Evolutionary conservation across 768 basidiomycete species (phyloP).

Genomic region (Boletus patriciae): DNA sequence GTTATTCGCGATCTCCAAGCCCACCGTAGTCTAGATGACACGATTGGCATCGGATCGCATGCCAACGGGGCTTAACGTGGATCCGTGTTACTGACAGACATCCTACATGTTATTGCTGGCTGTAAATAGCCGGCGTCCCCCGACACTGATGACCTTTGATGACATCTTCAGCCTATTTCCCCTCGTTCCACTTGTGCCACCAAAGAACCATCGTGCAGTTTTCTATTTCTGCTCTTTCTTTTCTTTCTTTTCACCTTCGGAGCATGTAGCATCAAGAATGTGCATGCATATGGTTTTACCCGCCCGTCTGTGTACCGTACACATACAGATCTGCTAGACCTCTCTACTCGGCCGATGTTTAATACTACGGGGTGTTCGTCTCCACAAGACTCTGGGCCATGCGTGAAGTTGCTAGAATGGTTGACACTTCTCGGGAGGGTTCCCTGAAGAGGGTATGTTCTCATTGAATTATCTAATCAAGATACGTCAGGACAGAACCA

Average conservation of each 20-base stretch:
- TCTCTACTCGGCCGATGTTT: conserved; percentile 15
- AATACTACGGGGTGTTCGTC: conserved; percentile 3
- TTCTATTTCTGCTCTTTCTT: conserved; percentile 8
- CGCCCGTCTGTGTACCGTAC: conserved; percentile 23
- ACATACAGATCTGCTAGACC: conserved; percentile 29
- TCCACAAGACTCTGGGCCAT: not conserved
- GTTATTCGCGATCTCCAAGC: conserved; percentile 87
- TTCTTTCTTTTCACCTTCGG: conserved; percentile 9
- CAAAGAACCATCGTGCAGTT: conserved; percentile 17
- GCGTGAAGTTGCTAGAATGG: not conserved
- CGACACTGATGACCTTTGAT: conserved; percentile 32
- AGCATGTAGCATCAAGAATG: conserved; percentile 27
- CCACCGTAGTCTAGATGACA: conserved; percentile 78
- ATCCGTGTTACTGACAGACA: conserved; percentile 14
- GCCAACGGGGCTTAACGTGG: conserved; percentile 30
- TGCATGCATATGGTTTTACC: conserved; percentile 30
- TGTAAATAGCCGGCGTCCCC: conserved; percentile 23
- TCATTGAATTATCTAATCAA: conserved; percentile 32
- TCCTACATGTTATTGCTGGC: conserved; percentile 19
- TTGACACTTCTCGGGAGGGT: not conserved
- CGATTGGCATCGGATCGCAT: conserved; percentile 32
- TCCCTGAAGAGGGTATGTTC: conserved; percentile 12
- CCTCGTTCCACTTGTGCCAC: conserved; percentile 20
- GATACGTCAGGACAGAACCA: conserved; percentile 32
- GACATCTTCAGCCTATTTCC: conserved; percentile 25